Evolutionary conservation across 352 stramenopile species (phyloP), one percentile per base, ranked within the genome.

Genomic region (Phytophthora pluvialis): DNA sequence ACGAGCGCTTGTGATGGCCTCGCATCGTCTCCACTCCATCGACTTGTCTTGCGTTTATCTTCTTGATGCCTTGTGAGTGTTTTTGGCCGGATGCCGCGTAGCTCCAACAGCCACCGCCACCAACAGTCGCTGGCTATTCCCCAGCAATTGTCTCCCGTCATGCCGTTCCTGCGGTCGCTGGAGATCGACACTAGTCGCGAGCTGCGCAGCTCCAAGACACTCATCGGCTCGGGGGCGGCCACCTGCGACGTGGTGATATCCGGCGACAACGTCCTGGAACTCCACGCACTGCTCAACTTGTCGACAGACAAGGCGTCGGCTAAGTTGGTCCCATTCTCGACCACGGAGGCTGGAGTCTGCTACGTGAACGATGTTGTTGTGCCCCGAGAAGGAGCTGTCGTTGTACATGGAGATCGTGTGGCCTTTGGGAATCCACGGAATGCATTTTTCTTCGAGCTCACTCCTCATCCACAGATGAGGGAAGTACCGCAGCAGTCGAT

Each of bases 161-260:
- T 89, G 78, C 75, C 83, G 39, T 86, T 79, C 54, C 50, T 90
- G 13, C 69, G 75, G 50, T 59, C 57, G 4, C 31, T 73, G n/a
- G 33, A 64, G 1, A 25, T 55, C 16, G 46, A 43, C 3, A 51
- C 11, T 5, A 53, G 46, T 16, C 48, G 76, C 6, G 78, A 91
- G 53, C 67, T 92, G 25, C 67, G 64, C 8, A 90, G 81, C 47
- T 81, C 83, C 47, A 87, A 81, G 74, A 89, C 70, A 10, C 70
- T 93, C 13, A 80, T 93, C 38, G 80, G 82, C 4, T 73, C 69
- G 18, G 69, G 59, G 1, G 47, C 51, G 3, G 45, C 60, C 18
- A 88, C 81, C 18, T 93, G 84, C 50, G 82, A 91, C 49, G 61
- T 90, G 13, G 82, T 93, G 3, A 60, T 93, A 5, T 52, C 61